Evolutionary conservation across 2,329 filamentous ascomycete genomes (phyloP), one percentile per base, ranked within the genome.

Genomic region (Colletotrichum euphorbiae): DNA sequence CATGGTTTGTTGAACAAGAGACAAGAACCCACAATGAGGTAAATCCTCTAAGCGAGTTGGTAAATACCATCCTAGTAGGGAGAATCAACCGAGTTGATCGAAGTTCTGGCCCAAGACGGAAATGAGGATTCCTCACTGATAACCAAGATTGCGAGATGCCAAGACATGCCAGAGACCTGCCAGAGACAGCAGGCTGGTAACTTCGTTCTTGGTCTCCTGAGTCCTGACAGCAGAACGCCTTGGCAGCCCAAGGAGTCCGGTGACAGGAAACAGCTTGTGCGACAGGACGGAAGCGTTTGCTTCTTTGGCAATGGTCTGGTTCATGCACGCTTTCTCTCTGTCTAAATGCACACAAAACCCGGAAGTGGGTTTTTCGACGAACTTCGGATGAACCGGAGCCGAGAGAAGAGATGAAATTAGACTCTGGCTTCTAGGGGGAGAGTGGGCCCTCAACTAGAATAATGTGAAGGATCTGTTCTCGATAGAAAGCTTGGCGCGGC

Each of bases 141-240:
- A 40, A 33, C 59, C 51, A 58, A 58, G 15, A 67, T 67, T 63
- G 43, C 59, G 31, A 46, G 17, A 46, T 17, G 43, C n/a, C n/a
- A 4, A 17, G 21, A 64, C 38, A 24, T 52, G 12, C 36, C n/a
- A 21, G n/a, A 59, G 17, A 54, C 59, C 64, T 62, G 59, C 58
- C 64, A 62, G 31, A 67, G 50, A 67, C 17, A 67, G 59, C 42
- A 63, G 59, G 24, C 43, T 17, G 40, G 12, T 57, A n/a, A n/a
- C n/a, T n/a, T n/a, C n/a, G n/a, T n/a, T 42, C 36, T 31, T 17
- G 6, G 9, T 40, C 38, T 51, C 40, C 38, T 15, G 15, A 40
- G 28, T 51, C 40, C 38, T 15, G 15, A 40, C 28, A 15, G 15
- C 21, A 38, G 9, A 59, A 28, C 28, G 36, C 7, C 42, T 51